Base-by-base conservation (phyloP, 2,329 filamentous ascomycete genomes). In the Lizonia empirigonia region DNA sequence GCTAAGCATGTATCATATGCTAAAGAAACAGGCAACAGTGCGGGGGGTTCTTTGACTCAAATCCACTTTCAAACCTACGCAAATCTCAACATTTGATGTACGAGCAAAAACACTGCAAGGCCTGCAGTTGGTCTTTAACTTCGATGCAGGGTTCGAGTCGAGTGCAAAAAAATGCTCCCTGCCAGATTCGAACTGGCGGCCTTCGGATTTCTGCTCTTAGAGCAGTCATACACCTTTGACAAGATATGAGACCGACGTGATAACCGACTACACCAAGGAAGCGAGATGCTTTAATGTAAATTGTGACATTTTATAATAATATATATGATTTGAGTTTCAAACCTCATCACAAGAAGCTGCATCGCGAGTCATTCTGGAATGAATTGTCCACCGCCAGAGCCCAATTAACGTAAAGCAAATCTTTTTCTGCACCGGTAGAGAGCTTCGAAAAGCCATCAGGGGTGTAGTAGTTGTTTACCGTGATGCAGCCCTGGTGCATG, bases 191-290 rank as follows among this genome's bases (percentile, higher is more conserved):
- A 64, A 64, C 62, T 64, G 60, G 60, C 56, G 62, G 53, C 62
- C 62, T 64, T 63, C 60, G 62, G 62, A 64, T 64, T 40, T 59
- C 62, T 62, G 39, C 50, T 39, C 56, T 55, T 7, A 5, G 53
- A 63, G 47, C 37, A 64, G 56, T 63, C 62, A 64, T 63, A 62
- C 34, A n/a, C n/a, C n/a, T n/a, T 63, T 52, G 37, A 33, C 20
- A 41, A 42, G 45, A 59, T 64, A 64, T 64, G 62, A 64, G 62
- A 64, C 62, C 62, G 60, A 64, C 62, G 62, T 64, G 62, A 64
- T 64, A 64, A 64, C 62, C 62, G 56, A 63, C 62, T 64, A 64
- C 62, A 64, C 62, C 62, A 64, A 62, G 55, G 62, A 63, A 61
- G 58, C 60, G 39, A 10, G 16, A 23, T 33, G 8, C 5, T 35